Conservation (phyloP, 805 yeast species). For the Blastobotrys chiropterorum region DNA sequence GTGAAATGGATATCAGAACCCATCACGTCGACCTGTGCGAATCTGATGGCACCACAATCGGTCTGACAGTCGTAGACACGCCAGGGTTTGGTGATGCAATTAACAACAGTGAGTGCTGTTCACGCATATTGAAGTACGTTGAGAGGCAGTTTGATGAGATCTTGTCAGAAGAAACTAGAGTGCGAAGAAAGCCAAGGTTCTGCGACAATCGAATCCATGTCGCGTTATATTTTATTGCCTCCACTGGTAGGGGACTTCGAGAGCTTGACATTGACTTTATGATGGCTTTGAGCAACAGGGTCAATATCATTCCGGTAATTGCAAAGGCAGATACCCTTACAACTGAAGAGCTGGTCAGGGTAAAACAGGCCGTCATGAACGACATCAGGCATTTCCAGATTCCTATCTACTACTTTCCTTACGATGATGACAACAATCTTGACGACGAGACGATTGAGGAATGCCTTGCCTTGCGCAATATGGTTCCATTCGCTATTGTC, state of each 20-base stretch:
- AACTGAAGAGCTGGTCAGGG: conserved; percentile 64
- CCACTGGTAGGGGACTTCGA: conserved; percentile 44
- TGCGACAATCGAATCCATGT: conserved; percentile 74
- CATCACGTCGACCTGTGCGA: conserved; percentile 43
- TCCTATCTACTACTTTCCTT: conserved; percentile 71
- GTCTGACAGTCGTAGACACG: conserved; percentile 57
- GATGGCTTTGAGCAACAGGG: conserved; percentile 71
- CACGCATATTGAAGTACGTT: conserved; percentile 48
- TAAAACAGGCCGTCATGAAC: conserved; percentile 67
- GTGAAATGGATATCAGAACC: conserved; percentile 18
- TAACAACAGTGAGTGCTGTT: conserved; percentile 49
- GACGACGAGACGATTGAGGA: conserved; percentile 37
- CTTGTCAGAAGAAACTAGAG: conserved; percentile 80
- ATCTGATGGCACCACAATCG: conserved; percentile 45
- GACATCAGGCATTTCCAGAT: conserved; percentile 66
- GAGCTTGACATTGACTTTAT: conserved; percentile 75
- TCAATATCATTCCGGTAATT: conserved; percentile 79
- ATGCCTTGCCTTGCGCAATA: conserved; percentile 36
- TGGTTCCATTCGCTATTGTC: conserved; percentile 59
- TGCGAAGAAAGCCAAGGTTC: conserved; percentile 75
- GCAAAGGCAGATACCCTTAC: conserved; percentile 84
- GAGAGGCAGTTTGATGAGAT: conserved; percentile 63
- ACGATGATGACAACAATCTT: conserved; percentile 53
- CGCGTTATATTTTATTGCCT: conserved; percentile 69
- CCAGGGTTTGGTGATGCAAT: conserved; percentile 76